Base-by-base conservation (phyloP, 2,329 filamentous ascomycete genomes). In the Aspergillus sp. region DNA sequence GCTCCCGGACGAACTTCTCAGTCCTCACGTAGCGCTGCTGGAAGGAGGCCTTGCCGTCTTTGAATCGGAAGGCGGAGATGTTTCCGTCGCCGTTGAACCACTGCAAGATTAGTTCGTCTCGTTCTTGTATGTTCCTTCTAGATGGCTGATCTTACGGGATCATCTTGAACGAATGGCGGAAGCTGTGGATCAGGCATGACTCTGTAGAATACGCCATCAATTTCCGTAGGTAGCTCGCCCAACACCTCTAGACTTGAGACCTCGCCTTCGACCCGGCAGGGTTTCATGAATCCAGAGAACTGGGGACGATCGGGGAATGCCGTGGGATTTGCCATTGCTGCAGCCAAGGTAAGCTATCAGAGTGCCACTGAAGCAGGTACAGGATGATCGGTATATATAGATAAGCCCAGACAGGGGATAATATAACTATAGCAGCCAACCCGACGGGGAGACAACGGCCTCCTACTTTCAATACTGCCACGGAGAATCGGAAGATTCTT, bases 151-250 rank as follows among this genome's bases (percentile, higher is more conserved):
- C 55, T 14, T 60, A 68, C 66, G 1, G 63, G 9, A 27, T 74
- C 72, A 47, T 78, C 69, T 6, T 72, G 58, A 0, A 71, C 60
- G 11, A 72, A 60, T 0, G 73, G 75, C 0, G 74, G 69, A 0
- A 72, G 61, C 2, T 72, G 72, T 0, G 76, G 79, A 64, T 84
- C 81, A 15, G 80, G 79, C 70, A 83, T 82, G 17, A 83, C 73
- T 3, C 81, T 77, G 63, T 76, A 82, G 60, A 81, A 82, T 0
- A 75, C 79, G 0, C 79, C 79, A 52, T 77, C 68, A 41, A 82
- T 79, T 7, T 79, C 77, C 4, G 62, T 55, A 0, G 80, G 79
- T 33, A 82, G 75, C 4, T 69, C 67, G 6, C 79, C 78, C 1
- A 70, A 65, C 8, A 80, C 71, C 52, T 80, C 77, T 2, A 81